Base-by-base conservation (phyloP, 73 alveolate species). In the Tetrahymena malaccensis region DNA sequence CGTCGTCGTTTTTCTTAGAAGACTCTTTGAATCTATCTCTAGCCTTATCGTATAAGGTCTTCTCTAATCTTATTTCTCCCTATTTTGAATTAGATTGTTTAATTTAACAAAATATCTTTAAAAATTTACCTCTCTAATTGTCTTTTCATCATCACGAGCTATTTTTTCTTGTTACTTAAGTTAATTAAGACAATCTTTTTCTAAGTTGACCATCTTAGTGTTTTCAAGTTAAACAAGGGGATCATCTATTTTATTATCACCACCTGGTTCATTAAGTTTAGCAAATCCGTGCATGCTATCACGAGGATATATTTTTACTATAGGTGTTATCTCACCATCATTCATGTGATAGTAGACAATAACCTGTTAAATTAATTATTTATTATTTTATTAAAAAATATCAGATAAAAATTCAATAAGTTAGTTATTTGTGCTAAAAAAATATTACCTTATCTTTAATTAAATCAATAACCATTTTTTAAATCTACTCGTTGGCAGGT, bases 1-100 rank as follows among this genome's bases (percentile, higher is more conserved):
- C 99, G 56, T 97, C 98, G 55, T 98, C 98, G 25, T 94, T 97
- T 55, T 95, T 96, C 98, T 97, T 97, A 84, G 93, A 58, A 17
- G 98, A 98, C 93, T 97, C 97, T 96, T 98, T 98, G 96, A 58
- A 93, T 94, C 97, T 98, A 43, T 98, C 99, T 93, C 98, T 94
- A 3, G 99, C 99, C 94, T 97, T 97, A 56, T 97, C 98, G 93
- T 97, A 97, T 58, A 97, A 95, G 13, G 99, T 95, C 96, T 97
- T 98, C 56, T 97, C 98, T 35, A 98, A 89, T 27, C 38, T 84
- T 34, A 97, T 96, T 85, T 96, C 97, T 43, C 93, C 85, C 94
- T 96, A 40, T 96, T 85, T 93, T 84, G 43, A 27, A 96, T 12
- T 96, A 96, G 12, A 19, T 94, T 96, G 27, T 97, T 84, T 44